Evolutionary conservation across 176 grass and related monocot genomes (phyloP).

Genomic region (Rhynchospora breviuscula): DNA sequence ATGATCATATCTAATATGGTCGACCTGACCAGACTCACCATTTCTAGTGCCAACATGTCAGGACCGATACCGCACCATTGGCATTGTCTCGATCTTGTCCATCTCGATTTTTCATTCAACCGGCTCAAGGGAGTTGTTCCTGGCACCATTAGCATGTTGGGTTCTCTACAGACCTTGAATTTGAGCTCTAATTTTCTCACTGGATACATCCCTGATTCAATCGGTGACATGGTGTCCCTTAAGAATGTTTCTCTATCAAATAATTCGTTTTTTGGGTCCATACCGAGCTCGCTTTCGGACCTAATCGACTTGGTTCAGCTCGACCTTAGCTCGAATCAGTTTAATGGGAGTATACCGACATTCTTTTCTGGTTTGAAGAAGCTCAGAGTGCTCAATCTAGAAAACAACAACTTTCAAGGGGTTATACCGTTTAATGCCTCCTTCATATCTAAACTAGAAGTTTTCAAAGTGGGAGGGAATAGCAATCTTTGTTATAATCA

Average conservation of each 20-base stretch:
- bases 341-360: constrained; percentile 74
- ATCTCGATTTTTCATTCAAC: constrained; percentile 82
- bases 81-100: constrained; percentile 72
- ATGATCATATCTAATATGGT: constrained; percentile 76
- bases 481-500: constrained; percentile 87
- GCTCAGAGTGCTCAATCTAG: constrained; percentile 62
- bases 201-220: constrained; percentile 50
- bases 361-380: constrained; percentile 54
- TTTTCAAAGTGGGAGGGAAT: constrained; percentile 73
- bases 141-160: constrained; percentile 56
- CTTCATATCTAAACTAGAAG: constrained; percentile 49
- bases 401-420: constrained; percentile 89
- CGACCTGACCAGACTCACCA: constrained; percentile 39
- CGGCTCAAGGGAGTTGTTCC: constrained; percentile 60
- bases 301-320: constrained; percentile 68
- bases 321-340: constrained; percentile 71
- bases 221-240: constrained; percentile 72
- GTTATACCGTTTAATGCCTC: constrained; percentile 64
- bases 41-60: constrained; percentile 71
- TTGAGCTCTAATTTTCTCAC: constrained; percentile 77
- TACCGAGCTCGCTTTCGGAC: constrained; percentile 62
- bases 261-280: constrained; percentile 60
- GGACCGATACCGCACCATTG: constrained; percentile 76
- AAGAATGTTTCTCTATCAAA: constrained; percentile 49
- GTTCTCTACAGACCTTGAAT: constrained; percentile 52